Percentiles rank a stretch among this genome's conserved stretches.
Conservation (phyloP, 176 grass and related monocot species). For the Ampelocalamus luodianensis region DNA sequence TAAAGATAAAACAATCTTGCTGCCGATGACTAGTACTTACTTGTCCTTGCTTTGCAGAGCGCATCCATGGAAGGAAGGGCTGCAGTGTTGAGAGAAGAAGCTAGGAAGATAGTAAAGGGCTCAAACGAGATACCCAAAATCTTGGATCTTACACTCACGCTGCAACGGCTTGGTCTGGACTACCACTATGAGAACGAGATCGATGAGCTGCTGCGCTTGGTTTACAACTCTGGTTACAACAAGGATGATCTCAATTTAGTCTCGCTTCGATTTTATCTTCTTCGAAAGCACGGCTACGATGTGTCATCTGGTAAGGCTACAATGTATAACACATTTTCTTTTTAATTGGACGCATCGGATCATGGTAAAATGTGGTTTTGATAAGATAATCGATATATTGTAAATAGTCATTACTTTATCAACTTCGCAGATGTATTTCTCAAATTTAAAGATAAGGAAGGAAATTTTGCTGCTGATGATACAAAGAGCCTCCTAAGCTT, state of each 20-base stretch:
- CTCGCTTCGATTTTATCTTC: slow-evolving; percentile 43
- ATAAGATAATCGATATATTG: not conserved
- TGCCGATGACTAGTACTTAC: not conserved
- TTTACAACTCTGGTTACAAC: slow-evolving; percentile 18
- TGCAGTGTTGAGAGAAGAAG: slow-evolving; percentile 24
- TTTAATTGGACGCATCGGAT: not conserved
- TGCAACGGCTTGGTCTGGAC: slow-evolving; percentile 41
- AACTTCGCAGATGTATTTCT: slow-evolving; percentile 37
- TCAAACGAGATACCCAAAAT: not conserved
- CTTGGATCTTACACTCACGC: slow-evolving; percentile 29
- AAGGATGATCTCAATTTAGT: slow-evolving; percentile 20
- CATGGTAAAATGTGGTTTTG: not conserved
- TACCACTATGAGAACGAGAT: slow-evolving; percentile 40
- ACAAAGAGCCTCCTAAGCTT: slow-evolving; percentile 29
- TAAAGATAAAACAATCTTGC: not conserved
- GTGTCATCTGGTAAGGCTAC: slow-evolving; percentile 39
- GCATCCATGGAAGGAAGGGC: slow-evolving; percentile 29
- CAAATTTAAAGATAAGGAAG: slow-evolving; percentile 22
- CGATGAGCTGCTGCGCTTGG: not conserved
- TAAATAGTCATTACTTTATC: not conserved
- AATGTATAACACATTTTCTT: not conserved
- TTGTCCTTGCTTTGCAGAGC: not conserved
- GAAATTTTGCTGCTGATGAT: not conserved
- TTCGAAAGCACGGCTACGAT: slow-evolving; percentile 33
- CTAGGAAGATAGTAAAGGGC: slow-evolving; percentile 4